phyloP scores from a whole-genome alignment of 1,139 yeast genomes.

The Saccharomyces uvarum region DNA sequence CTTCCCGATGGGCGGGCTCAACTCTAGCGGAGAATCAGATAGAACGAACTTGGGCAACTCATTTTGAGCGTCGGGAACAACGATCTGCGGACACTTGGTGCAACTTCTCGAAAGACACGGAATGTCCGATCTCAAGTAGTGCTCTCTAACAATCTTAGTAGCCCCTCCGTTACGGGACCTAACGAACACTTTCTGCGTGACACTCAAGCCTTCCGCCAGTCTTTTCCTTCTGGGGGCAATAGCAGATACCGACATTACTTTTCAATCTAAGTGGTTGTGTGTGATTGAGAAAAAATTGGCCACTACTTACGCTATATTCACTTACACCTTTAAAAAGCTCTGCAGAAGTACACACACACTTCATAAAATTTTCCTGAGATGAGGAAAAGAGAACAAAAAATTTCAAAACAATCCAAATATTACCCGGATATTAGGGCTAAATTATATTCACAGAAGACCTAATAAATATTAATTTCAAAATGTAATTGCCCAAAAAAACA shows the following conservation, averaged over 20 bases:
- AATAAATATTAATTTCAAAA: no score
- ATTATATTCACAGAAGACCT: no score
- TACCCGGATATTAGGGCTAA: neutral
- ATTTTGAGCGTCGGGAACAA: slow-evolving; percentile 37
- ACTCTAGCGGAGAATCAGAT: slow-evolving; percentile 30
- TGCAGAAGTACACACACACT: neutral
- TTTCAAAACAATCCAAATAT: neutral
- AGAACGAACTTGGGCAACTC: slow-evolving; percentile 39
- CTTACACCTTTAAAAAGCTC: neutral
- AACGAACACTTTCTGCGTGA: slow-evolving; percentile 86
- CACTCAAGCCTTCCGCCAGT: slow-evolving; percentile 49
- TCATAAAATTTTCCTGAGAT: neutral
- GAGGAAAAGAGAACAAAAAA: neutral
- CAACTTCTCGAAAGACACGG: slow-evolving; percentile 82
- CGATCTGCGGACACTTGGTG: slow-evolving; percentile 40
- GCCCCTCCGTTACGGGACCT: slow-evolving; percentile 87
- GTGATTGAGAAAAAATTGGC: no score
- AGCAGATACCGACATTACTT: neutral
- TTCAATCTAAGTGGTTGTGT: neutral
- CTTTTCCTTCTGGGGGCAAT: slow-evolving; percentile 22
- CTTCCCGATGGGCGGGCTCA: slow-evolving; percentile 38
- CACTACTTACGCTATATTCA: no score
- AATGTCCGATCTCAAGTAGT: slow-evolving; percentile 82
- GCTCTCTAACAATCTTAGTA: slow-evolving; percentile 85
- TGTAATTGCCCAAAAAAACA: neutral